Percentiles rank a stretch among this genome's conserved stretches.
Conservation (phyloP, 2,329 filamentous ascomycete species). For the Parastagonospora avenae region DNA sequence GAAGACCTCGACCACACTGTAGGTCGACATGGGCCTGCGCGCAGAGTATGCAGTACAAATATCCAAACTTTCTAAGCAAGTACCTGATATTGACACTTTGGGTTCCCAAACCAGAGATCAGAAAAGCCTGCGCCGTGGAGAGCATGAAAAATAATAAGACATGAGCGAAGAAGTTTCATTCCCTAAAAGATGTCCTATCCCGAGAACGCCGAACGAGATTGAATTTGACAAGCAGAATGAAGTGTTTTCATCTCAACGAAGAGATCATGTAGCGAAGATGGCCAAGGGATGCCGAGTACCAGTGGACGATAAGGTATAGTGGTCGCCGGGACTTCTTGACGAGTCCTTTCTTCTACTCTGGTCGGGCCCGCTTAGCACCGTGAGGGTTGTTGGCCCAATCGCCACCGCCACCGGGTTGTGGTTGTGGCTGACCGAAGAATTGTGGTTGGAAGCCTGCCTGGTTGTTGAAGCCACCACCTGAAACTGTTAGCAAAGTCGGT, state of each 20-base stretch:
- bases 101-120: not conserved
- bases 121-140: not conserved
- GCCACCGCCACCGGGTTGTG: constrained; percentile 50
- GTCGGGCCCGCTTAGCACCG: constrained; percentile 77
- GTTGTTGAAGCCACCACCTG: constrained; percentile 63
- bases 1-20: too few species aligned
- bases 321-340: not conserved
- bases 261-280: too few species aligned
- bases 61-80: too few species aligned
- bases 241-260: too few species aligned
- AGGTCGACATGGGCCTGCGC: too few species aligned
- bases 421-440: constrained; percentile 65
- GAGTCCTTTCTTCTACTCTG: constrained; percentile 57
- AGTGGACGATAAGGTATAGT: not conserved
- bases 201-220: not conserved
- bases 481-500: constrained; percentile 11
- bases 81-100: too few species aligned
- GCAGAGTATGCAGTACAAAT: too few species aligned
- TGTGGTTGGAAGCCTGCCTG: constrained; percentile 73
- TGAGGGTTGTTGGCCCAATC: constrained; percentile 74
- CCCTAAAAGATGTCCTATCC: not conserved
- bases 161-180: not conserved
- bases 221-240: too few species aligned
- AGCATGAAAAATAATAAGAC: not conserved
- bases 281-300: not conserved